Evolutionary conservation across 345 rosid genomes (phyloP).

Genomic region (Anacardium occidentale): DNA sequence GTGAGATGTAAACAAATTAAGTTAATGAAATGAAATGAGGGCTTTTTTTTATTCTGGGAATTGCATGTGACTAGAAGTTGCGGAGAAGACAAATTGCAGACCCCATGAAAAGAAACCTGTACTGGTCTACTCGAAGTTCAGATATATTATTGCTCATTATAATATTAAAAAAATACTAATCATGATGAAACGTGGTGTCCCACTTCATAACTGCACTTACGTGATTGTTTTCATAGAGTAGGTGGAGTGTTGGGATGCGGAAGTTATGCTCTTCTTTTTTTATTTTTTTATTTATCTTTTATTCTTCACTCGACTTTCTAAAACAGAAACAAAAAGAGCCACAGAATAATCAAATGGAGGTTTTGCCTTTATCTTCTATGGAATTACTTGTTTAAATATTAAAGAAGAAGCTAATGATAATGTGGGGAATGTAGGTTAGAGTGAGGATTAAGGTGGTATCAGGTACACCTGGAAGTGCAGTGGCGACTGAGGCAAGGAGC

Average conservation of each 20-base stretch:
- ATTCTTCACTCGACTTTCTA: neutral
- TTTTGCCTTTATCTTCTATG: neutral
- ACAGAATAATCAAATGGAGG: neutral
- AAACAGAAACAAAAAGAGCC: neutral
- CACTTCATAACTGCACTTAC: slow-evolving; percentile 6
- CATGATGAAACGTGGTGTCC: slow-evolving; percentile 9
- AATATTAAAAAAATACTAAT: slow-evolving; percentile 8
- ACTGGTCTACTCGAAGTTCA: neutral
- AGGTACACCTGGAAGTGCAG: slow-evolving; percentile 44
- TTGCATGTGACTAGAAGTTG: slow-evolving; percentile 25
- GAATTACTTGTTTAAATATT: neutral
- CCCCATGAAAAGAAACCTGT: slow-evolving; percentile 4
- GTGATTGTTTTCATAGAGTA: neutral
- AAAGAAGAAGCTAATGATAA: neutral
- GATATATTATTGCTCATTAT: slow-evolving; percentile 18
- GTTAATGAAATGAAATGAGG: slow-evolving; percentile 9
- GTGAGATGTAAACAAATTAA: slow-evolving; percentile 25
- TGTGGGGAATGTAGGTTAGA: slow-evolving; percentile 43
- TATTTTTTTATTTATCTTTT: neutral
- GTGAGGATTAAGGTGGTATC: slow-evolving; percentile 73
- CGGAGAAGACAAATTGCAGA: neutral
- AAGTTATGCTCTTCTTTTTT: neutral
- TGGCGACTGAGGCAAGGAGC: slow-evolving; percentile 59
- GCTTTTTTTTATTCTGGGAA: slow-evolving; percentile 7
- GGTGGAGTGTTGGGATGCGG: neutral